Percentiles rank a stretch among this genome's conserved stretches.
Conservation (phyloP, 2,329 filamentous ascomycete species). For the Leptographium lundbergii region DNA sequence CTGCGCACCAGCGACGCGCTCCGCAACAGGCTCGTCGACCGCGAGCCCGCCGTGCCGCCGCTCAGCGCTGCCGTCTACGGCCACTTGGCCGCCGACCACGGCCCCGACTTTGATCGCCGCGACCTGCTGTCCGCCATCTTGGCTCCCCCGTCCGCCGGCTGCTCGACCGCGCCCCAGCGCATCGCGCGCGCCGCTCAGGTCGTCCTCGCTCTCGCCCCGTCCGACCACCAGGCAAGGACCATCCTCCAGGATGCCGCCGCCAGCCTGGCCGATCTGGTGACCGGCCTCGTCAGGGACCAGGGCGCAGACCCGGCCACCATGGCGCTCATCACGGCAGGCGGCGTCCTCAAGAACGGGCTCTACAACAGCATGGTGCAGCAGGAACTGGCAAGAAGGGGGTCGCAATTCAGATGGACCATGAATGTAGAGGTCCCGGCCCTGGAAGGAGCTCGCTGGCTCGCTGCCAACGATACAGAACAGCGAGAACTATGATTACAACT, state of each 20-base stretch:
- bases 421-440: not conserved
- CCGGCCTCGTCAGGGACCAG: not conserved
- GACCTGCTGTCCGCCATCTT: conserved; percentile 1
- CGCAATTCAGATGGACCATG: not conserved
- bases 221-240: not conserved
- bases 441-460: conserved; percentile 1
- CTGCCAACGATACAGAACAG: not conserved
- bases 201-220: not conserved
- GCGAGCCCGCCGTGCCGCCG: not conserved
- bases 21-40: not conserved
- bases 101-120: not conserved
- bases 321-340: conserved; percentile 4
- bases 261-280: conserved; percentile 2
- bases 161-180: not conserved
- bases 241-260: conserved; percentile 1
- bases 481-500: not conserved
- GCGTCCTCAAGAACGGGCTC: not conserved
- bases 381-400: not conserved
- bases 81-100: not conserved
- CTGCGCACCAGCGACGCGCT: conserved; percentile 13
- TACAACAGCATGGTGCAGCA: conserved; percentile 1
- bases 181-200: conserved; percentile 1
- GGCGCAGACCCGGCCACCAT: not conserved
- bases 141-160: not conserved
- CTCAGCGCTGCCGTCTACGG: not conserved